Base-by-base conservation (phyloP, 306 rosid species). In the Cucurbita argyrosperma region DNA sequence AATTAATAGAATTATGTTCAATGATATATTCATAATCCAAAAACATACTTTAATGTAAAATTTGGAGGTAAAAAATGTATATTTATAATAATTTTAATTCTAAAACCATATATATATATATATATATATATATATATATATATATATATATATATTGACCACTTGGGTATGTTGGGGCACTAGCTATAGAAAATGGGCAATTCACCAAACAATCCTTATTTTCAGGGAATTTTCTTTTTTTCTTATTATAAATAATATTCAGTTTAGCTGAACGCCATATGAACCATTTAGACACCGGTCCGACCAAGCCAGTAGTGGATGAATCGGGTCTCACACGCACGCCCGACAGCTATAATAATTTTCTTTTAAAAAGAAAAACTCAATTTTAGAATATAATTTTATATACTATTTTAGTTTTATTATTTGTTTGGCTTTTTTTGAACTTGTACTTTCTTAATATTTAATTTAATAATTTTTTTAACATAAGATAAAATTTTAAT, bases 261-360 rank as follows among this genome's bases (percentile, higher is more conserved):
- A n/a, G 16, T 58, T 35, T 54, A 56, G 76, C 79, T 84, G 83
- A 82, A 82, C 79, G 40, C 70, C 50, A 56, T 59, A 7, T 84
- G 96, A 84, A 81, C 84, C 87, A 90, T 95, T 85, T 81, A 87
- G 86, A 80, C 73, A 83, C 80, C 86, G 80, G 79, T 83, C 90
- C 81, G 89, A 85, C 88, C 92, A 84, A 65, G 79, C 89, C 95
- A 85, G 86, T 88, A 83, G 92, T 76, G 77, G 7, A 57, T 84
- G 80, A 30, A 30, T 39, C 69, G 49, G 49, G 49, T 40, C 69
- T 38, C 38, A n/a, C 53, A 43, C 72, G 18, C 71, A 65, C 53
- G 52, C 53, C 54, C 53, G 53, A 65, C 71, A 65, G 53, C 71
- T 65, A 66, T 62, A 37, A 62, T 60, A 9, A 57, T 57, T 21